These are phyloP conservation scores for Sicyos edulis DNA, from an alignment of 306 rosid species.

Conservation along the genomic window DNA sequence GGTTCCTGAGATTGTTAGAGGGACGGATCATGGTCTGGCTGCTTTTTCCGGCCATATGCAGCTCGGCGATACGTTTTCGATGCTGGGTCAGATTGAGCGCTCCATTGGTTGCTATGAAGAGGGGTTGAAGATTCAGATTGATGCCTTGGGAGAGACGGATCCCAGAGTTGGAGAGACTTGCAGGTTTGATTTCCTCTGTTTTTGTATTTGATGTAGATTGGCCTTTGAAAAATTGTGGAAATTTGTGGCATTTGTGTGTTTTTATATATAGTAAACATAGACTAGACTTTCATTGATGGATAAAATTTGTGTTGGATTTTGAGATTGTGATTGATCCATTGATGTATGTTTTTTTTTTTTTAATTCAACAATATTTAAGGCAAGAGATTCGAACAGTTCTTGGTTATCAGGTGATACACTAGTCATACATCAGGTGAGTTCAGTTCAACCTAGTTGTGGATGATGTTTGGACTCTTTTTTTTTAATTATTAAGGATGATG, in stretches of 20 bases:
- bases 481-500: no score
- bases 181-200: conserved; percentile 35
- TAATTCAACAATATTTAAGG: no score
- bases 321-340: not conserved
- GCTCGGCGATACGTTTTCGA: conserved; percentile 86
- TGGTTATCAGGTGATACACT: no score
- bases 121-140: conserved; percentile 92
- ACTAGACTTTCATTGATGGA: no score
- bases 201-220: not conserved
- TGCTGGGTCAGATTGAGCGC: conserved; percentile 83
- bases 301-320: not conserved
- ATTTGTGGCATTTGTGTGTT: not conserved
- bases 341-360: not conserved
- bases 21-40: conserved; percentile 91
- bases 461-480: not conserved
- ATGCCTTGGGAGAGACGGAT: conserved; percentile 87
- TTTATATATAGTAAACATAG: no score
- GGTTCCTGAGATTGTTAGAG: conserved; percentile 51
- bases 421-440: no score
- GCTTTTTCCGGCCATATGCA: conserved; percentile 96
- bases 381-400: no score
- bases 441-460: no score
- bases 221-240: not conserved
- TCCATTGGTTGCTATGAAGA: conserved; percentile 78
- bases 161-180: conserved; percentile 95